phyloP scores from a whole-genome alignment of 805 yeast species.

The Suhomyces emberorum region DNA sequence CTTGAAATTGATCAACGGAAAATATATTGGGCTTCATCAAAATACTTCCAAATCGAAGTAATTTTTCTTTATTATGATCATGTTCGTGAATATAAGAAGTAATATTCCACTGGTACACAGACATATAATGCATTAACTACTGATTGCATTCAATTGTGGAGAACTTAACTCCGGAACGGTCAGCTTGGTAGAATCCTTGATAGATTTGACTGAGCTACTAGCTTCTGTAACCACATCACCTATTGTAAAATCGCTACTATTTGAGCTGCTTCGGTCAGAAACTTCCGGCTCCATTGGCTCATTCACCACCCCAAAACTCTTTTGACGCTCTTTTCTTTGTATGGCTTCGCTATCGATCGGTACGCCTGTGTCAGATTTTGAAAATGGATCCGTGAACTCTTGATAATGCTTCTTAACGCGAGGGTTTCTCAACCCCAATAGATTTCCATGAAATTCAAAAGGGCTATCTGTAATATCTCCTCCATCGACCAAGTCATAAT shows the following conservation, averaged over 20 bases:
- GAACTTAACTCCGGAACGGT: neutral
- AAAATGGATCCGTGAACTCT: conserved; percentile 2
- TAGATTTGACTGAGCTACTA: neutral
- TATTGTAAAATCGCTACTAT: conserved; percentile 13
- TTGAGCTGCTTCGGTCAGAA: conserved; percentile 6
- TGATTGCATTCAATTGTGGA: neutral
- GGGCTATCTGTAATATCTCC: conserved; percentile 23
- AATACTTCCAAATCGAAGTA: no score
- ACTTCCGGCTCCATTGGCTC: conserved; percentile 1
- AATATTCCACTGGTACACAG: neutral
- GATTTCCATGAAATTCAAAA: conserved; percentile 14
- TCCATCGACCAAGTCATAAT: conserved; percentile 24
- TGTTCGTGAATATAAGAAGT: no score
- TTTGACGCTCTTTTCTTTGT: conserved; percentile 10
- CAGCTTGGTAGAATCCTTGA: neutral
- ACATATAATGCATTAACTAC: neutral
- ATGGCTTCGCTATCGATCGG: neutral
- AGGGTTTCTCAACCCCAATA: conserved; percentile 24
- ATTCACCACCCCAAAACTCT: conserved; percentile 14
- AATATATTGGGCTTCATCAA: no score
- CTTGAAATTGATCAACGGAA: no score
- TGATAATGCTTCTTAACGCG: conserved; percentile 28
- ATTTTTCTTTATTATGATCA: no score
- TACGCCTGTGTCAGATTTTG: neutral
- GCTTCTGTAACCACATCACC: conserved; percentile 5